Evolutionary conservation across 768 basidiomycete genomes (phyloP), one percentile per base, ranked within the genome.

Genomic region (Tricholomella constricta): DNA sequence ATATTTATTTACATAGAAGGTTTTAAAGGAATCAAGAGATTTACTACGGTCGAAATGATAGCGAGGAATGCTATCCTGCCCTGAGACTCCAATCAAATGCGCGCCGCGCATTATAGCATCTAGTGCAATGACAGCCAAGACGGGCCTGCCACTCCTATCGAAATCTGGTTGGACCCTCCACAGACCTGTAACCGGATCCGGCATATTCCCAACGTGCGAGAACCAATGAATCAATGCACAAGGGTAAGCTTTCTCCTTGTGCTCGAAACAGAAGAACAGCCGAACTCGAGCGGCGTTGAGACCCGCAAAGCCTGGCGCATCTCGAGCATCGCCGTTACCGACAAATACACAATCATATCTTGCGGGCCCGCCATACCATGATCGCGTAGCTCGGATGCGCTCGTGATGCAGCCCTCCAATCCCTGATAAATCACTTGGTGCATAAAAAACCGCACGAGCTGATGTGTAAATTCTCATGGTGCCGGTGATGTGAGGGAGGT

Each of bases 1-100:
- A 40, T 61, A 71, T 34, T 63, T 69, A 36, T 70, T 73, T 0
- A 72, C 56, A 55, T 68, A 69, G 53, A 57, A 70, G 1, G 54
- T 37, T 9, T 47, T 14, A 27, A 70, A 71, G 15, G 50, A 40
- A 45, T 68, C 54, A 2, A 71, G 57, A 23, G 61, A 54, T 9
- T 64, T 26, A 15, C 35, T 23, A 23, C 17, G 38, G 10, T 38
- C 11, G 36, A 48, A 48, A 17, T 23, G 26, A n/a, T 49, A 34
- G 4, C 20, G 6, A 2, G 65, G 67, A 6, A 74, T 31, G 8
- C 46, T 34, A 0, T 55, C 34, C 6, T 50, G 7, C 11, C 65
- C 66, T 49, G 59, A 66, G n/a, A 68, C 52, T 8, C 59, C 63
- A 26, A 70, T 59, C 1, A 73, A 47, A 61, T 73, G 69, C 22